Base-by-base conservation (phyloP, 108 stramenopile species). In the Bacterosira constricta region DNA sequence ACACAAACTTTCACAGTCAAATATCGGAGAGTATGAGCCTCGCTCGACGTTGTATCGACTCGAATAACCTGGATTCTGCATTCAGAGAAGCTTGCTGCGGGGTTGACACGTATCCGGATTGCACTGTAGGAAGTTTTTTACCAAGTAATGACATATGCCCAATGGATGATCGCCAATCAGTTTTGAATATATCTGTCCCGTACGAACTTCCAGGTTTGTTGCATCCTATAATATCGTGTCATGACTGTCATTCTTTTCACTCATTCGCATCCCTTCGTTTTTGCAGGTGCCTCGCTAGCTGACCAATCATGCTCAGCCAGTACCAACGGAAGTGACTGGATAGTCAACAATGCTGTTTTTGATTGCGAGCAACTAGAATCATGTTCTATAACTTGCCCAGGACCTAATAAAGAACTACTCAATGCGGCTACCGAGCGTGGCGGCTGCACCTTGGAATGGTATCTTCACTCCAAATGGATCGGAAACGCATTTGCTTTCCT, bases 381-480 rank as follows among this genome's bases (percentile, higher is more conserved):
- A 1, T 85, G 83, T 68, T 47, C 66, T 46, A 18, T 85, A 0
- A 81, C 71, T 26, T 85, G 83, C 61, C 54, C 42, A 18, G 80
- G 61, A 27, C 83, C 83, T 30, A 56, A 47, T 11, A 76, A 75
- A 51, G 42, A 45, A 20, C 29, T 52, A 39, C 47, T 85, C 61
- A 65, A 38, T 18, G 27, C 31, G 9, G 42, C 36, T 6, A 64
- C 59, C 31, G 73, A 77, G 41, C 18, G 44, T 26, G 81, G 83
- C 26, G 80, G 83, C 27, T 85, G 83, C 37, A 67, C 66, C 2
- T 26, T 69, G 23, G 83, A 85, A 55, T 85, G 83, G 83, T 72
- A 55, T 12, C 56, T 77, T 42, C 83, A 85, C 55, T 82, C 80
- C 0, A 51, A 81, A 21, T 79, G 77, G 83, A 64, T 82, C 37